phyloP scores from a whole-genome alignment of 2,329 filamentous ascomycete species.

The Phyllosticta citribraziliensis region DNA sequence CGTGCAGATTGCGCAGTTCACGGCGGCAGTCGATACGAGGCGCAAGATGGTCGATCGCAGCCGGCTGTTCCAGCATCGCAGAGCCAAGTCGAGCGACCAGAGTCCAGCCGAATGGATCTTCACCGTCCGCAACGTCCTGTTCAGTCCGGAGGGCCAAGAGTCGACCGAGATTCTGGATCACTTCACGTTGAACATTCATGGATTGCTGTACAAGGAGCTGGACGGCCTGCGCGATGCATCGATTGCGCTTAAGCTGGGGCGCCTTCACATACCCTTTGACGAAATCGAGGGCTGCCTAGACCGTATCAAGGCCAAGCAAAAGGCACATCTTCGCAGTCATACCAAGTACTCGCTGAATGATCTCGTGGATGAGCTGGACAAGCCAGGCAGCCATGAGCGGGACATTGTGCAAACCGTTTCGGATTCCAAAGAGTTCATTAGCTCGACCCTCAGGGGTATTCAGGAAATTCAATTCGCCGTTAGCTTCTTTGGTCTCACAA shows the following conservation, averaged over 20 bases:
- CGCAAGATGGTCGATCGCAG: slow-evolving; percentile 85
- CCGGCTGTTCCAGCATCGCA: slow-evolving; percentile 68
- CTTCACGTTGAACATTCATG: slow-evolving; percentile 80
- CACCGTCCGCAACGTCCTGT: slow-evolving; percentile 73
- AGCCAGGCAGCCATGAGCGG: slow-evolving; percentile 56
- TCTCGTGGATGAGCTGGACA: slow-evolving; percentile 64
- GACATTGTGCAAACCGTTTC: slow-evolving; percentile 73
- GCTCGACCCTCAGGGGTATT: slow-evolving; percentile 81
- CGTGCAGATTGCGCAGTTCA: slow-evolving; percentile 74
- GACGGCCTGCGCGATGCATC: slow-evolving; percentile 86
- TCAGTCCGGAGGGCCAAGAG: slow-evolving; percentile 76
- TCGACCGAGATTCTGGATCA: slow-evolving; percentile 83
- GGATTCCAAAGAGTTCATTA: slow-evolving; percentile 85
- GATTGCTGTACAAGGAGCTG: slow-evolving; percentile 72
- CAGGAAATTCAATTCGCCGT: slow-evolving; percentile 95
- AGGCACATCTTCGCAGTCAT: slow-evolving; percentile 13
- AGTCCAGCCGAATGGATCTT: slow-evolving; percentile 90
- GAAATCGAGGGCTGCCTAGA: slow-evolving; percentile 59
- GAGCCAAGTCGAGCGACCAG: slow-evolving; percentile 45
- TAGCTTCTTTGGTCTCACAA: slow-evolving; percentile 80
- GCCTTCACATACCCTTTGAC: slow-evolving; percentile 83
- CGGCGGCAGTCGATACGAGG: slow-evolving; percentile 80
- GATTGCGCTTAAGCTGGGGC: slow-evolving; percentile 80
- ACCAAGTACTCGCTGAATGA: slow-evolving; percentile 57
- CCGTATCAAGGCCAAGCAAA: slow-evolving; percentile 41